Conservation (phyloP, 106 monocot genomes). For the Dendrobium nobile region DNA sequence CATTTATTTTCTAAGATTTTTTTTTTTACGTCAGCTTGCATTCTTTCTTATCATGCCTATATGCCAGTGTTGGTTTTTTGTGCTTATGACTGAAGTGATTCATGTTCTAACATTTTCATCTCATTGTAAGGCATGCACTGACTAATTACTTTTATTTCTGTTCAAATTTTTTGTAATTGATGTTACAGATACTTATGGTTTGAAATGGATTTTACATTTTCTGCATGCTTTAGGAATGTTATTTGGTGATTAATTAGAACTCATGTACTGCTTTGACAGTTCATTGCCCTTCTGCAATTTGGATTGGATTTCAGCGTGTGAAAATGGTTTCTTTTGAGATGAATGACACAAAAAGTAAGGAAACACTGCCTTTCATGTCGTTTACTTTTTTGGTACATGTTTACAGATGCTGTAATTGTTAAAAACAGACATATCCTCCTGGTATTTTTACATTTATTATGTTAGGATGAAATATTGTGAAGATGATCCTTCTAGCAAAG, state of each 20-base stretch:
- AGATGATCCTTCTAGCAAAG: background rate
- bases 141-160: background rate
- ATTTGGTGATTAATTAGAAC: background rate
- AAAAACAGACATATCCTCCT: background rate
- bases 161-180: background rate
- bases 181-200: background rate
- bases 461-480: background rate
- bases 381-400: background rate
- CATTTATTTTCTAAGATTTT: background rate
- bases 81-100: background rate
- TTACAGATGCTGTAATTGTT: background rate
- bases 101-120: background rate
- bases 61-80: background rate
- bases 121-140: background rate
- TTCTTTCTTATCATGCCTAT: background rate
- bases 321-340: slow-evolving; percentile 8
- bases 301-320: background rate
- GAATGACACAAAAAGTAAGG: slow-evolving; percentile 8
- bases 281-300: background rate
- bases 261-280: slow-evolving; percentile 2
- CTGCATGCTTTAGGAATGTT: background rate
- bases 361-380: background rate
- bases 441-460: background rate
- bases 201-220: background rate
- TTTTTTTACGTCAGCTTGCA: background rate